A percentile compares a stretch with the other conserved stretches of the same genome.
Evolutionary conservation across 805 yeast genomes (phyloP).

Genomic region (Metschnikowia aberdeeniae): DNA sequence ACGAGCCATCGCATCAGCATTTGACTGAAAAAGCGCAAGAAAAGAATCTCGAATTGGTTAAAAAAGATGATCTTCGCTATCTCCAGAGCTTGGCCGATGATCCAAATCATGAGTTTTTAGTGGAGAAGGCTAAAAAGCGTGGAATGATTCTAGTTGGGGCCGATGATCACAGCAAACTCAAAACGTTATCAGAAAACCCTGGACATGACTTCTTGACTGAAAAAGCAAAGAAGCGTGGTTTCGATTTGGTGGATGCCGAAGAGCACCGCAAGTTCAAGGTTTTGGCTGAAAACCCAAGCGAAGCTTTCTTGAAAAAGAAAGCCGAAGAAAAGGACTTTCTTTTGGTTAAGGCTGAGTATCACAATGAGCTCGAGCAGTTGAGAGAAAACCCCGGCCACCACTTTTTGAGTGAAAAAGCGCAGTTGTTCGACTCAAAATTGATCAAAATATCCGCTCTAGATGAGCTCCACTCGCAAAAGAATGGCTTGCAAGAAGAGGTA

Average conservation of each 20-base stretch:
- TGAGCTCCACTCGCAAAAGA: not conserved
- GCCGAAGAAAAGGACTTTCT: not conserved
- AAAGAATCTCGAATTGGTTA: slow-evolving; percentile 8
- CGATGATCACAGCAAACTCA: slow-evolving; percentile 6
- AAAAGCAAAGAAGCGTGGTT: slow-evolving; percentile 7
- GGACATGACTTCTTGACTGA: not conserved
- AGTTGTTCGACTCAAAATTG: not conserved
- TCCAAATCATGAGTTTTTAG: slow-evolving; percentile 8
- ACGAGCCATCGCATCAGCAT: slow-evolving; percentile 26
- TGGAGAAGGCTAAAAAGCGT: slow-evolving; percentile 5
- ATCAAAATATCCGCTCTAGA: not conserved
- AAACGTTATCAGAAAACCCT: slow-evolving; percentile 6
- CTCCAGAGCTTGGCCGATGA: slow-evolving; percentile 5
- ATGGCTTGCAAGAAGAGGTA: not conserved
- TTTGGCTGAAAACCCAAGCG: not conserved
- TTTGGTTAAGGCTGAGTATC: not conserved
- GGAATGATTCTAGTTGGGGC: slow-evolving; percentile 4
- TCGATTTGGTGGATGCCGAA: slow-evolving; percentile 1
- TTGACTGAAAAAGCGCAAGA: slow-evolving; percentile 15
- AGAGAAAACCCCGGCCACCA: not conserved
- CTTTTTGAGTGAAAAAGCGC: not conserved
- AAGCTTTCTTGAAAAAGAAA: not conserved
- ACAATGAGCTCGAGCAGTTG: not conserved
- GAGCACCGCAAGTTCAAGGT: slow-evolving; percentile 2
- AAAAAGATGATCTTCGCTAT: slow-evolving; percentile 3